Base-by-base conservation (phyloP, 2,329 filamentous ascomycete genomes). In the Colletotrichum somersetense region DNA sequence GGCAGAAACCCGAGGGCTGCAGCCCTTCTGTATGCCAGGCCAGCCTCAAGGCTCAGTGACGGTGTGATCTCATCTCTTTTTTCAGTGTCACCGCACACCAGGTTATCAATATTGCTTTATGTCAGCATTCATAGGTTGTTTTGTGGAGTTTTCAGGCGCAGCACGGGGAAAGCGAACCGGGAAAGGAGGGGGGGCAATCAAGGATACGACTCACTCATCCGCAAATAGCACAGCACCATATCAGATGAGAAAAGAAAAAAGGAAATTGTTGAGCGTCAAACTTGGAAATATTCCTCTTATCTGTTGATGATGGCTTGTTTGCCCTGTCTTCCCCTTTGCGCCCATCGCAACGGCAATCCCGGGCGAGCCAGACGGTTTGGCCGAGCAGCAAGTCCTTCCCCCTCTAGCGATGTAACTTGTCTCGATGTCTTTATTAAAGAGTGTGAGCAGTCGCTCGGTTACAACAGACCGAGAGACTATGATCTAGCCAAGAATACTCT, bases 81-180 rank as follows among this genome's bases (percentile, higher is more conserved):
- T 11, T 20, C 46, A 33, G 35, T 14, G 8, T 1, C 38, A 20
- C 11, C 23, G 40, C 12, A 53, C 23, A n/a, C 10, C 61, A 53
- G 18, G 42, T 63, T 52, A 10, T 16, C 35, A 53, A 8, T 20
- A 30, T 53, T 63, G 16, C 11, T 53, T 63, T 4, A 20, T 42
- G 35, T 12, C 23, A 26, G 46, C 33, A 48, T 38, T 63, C 33
- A 26, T n/a, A 42, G 16, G 35, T 46, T 46, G 35, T 38, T 16
- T 42, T 8, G 26, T 42, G 61, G 48, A 40, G 48, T 63, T 63
- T 52, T 53, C n/a, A 23, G 48, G 48, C 48, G 61, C 20, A 40
- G n/a, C 35, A 30, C 26, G 14, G 61, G 16, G 20, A 50, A 23
- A 50, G 12, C 30, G 33, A 11, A 62, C 16, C 10, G n/a, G 5